These are phyloP conservation scores for Leccinum subtestaceum DNA, from an alignment of 768 basidiomycete species.

Conservation along the genomic window DNA sequence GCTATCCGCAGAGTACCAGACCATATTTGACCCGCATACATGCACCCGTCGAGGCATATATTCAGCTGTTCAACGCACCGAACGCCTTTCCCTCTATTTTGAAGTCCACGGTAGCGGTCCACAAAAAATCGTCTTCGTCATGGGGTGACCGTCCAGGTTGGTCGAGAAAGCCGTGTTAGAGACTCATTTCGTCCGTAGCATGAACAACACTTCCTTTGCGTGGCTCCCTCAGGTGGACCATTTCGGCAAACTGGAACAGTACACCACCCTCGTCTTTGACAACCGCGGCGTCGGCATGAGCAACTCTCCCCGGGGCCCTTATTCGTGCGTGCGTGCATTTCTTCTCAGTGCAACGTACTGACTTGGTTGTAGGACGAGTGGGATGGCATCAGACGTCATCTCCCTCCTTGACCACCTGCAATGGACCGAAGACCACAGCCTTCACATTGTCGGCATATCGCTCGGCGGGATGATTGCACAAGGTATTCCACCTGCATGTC, in stretches of 20 bases:
- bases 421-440: slow-evolving; percentile 59
- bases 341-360: not conserved
- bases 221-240: slow-evolving; percentile 66
- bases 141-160: slow-evolving; percentile 49
- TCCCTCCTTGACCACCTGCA: slow-evolving; percentile 65
- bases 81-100: slow-evolving; percentile 76
- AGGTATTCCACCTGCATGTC: slow-evolving; percentile 38
- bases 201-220: slow-evolving; percentile 61
- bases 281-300: slow-evolving; percentile 84
- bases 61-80: slow-evolving; percentile 57
- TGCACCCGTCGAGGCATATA: slow-evolving; percentile 73
- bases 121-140: slow-evolving; percentile 70
- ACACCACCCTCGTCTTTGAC: slow-evolving; percentile 73
- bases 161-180: not conserved
- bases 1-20: slow-evolving; percentile 25
- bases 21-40: slow-evolving; percentile 59
- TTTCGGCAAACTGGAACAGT: slow-evolving; percentile 53
- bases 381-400: slow-evolving; percentile 75
- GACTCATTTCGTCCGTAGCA: slow-evolving; percentile 31
- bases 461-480: slow-evolving; percentile 86
- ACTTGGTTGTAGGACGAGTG: slow-evolving; percentile 50
- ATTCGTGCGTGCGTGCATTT: slow-evolving; percentile 50
- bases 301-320: slow-evolving; percentile 67
- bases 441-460: slow-evolving; percentile 74
- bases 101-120: slow-evolving; percentile 71